Evolutionary conservation across 805 yeast genomes (phyloP), one percentile per base, ranked within the genome.

Genomic region (Ogataea ramenticola): DNA sequence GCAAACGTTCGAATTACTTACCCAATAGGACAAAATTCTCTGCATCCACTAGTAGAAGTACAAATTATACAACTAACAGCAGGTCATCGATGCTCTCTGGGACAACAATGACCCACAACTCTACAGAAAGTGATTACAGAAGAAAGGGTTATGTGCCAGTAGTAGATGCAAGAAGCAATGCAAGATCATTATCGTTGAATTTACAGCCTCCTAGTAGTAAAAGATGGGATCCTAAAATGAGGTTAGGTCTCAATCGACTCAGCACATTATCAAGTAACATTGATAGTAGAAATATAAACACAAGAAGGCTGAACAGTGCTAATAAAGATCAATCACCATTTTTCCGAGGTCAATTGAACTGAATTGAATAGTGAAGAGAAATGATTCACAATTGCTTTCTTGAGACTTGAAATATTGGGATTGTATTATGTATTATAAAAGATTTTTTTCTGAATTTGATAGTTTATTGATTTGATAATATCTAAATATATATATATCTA

Each of bases 171-270:
- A 24, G 27, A 16, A 17, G 12, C 10, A 31, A 29, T 17, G 20
- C 22, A 11, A 40, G 45, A 22, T 29, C 46, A 16, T 29, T 41
- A 35, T 42, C 46, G 3, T 17, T 43, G 22, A 27, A 16, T 37
- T 37, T 37, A n/a, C 35, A 42, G 26, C 45, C 45, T 10, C 45
- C 42, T 5, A 27, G 42, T 8, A 39, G 32, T 27, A 39, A 32
- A 21, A 22, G 17, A 15, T 14, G 21, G 17, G 19, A 6, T 5
- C 15, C 43, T 4, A 29, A 4, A 10, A 3, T 36, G 17, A 42
- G n/a, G 31, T n/a, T 24, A 31, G 29, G 19, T 16, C n/a, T 32
- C n/a, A 32, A 32, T 32, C 11, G 35, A 17, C 19, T 32, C 3
- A 32, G 19, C 17, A 34, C 27, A n/a, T 36, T 29, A 14, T 22